Evolutionary conservation across 768 basidiomycete genomes (phyloP).

Genomic region (Paxillus ammoniavirescens): DNA sequence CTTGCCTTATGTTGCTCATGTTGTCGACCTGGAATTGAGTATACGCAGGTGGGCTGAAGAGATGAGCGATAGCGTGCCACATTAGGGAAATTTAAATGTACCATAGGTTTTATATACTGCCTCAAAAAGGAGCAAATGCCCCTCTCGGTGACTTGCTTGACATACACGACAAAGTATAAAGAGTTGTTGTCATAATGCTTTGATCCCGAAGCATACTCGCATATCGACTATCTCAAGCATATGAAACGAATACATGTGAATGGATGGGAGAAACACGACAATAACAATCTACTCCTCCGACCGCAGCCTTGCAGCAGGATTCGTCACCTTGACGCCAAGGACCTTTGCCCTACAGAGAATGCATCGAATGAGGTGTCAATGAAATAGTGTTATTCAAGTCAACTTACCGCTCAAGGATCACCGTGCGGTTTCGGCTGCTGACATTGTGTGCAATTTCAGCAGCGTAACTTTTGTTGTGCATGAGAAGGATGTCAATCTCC

Average conservation of each 20-base stretch:
- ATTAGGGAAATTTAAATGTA: conserved; percentile 21
- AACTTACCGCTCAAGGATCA: conserved; percentile 81
- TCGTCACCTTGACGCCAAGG: conserved; percentile 91
- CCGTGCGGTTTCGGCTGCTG: conserved; percentile 90
- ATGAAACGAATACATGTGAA: conserved; percentile 45
- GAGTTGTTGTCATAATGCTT: conserved; percentile 15
- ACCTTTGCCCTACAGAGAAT: conserved; percentile 64
- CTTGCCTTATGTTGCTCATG: conserved; percentile 31
- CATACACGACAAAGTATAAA: background rate
- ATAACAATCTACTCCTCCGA: conserved; percentile 78
- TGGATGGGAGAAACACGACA: conserved; percentile 36
- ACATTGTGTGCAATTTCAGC: conserved; percentile 98
- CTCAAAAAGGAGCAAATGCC: too few relatives aligned
- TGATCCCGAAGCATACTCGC: conserved; percentile 45
- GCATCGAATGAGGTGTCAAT: conserved; percentile 2
- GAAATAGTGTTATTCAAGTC: background rate
- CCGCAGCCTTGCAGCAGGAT: conserved; percentile 88
- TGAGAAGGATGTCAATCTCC: conserved; percentile 92
- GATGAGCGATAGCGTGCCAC: conserved; percentile 16
- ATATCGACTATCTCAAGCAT: conserved; percentile 50
- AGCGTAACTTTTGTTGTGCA: conserved; percentile 97
- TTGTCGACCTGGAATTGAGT: conserved; percentile 7
- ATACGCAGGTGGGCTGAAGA: conserved; percentile 14
- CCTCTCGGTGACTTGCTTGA: too few relatives aligned
- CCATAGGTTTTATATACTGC: too few relatives aligned